These are phyloP conservation scores for Irpex lacteus DNA, from an alignment of 1,284 basidiomycete species.

Conservation along the genomic window DNA sequence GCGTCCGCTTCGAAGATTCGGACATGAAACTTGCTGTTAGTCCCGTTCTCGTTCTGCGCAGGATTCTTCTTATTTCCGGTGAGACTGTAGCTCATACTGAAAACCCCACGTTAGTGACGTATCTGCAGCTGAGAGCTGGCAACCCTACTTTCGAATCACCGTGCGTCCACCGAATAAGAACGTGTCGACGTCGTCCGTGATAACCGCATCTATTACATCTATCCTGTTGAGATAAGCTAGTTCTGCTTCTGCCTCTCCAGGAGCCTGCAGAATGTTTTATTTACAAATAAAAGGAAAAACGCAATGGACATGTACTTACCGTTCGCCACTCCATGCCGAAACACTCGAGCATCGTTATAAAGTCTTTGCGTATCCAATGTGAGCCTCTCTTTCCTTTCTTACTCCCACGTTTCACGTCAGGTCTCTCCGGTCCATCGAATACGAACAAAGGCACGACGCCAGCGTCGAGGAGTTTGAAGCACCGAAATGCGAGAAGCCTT, in stretches of 20 bases:
- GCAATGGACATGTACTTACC: constrained; percentile 31
- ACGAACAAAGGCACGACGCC: constrained; percentile 67
- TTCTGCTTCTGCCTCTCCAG: constrained; percentile 70
- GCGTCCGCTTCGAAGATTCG: constrained; percentile 41
- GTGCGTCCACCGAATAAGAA: constrained; percentile 35
- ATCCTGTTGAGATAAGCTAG: constrained; percentile 52
- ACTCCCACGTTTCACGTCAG: constrained; percentile 55
- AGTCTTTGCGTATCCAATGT: constrained; percentile 38
- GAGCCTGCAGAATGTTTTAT: constrained; percentile 37
- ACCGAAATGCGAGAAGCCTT: constrained; percentile 39
- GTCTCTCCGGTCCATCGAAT: constrained; percentile 66
- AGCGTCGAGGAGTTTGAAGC: constrained; percentile 42
- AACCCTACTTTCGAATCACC: constrained; percentile 33
- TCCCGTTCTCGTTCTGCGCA: constrained; percentile 34
- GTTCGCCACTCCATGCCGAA: constrained; percentile 64
- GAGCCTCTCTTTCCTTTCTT: constrained; percentile 43
- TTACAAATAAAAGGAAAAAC: background rate
- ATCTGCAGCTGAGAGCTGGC: background rate
- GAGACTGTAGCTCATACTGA: constrained; percentile 43
- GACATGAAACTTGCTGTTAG: constrained; percentile 38
- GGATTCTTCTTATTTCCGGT: constrained; percentile 41
- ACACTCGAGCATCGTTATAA: constrained; percentile 45
- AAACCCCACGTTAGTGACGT: background rate
- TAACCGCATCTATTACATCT: constrained; percentile 56
- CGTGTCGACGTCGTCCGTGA: constrained; percentile 64